phyloP scores from a whole-genome alignment of 2,329 filamentous ascomycete species.

The Phialocephala sp. region DNA sequence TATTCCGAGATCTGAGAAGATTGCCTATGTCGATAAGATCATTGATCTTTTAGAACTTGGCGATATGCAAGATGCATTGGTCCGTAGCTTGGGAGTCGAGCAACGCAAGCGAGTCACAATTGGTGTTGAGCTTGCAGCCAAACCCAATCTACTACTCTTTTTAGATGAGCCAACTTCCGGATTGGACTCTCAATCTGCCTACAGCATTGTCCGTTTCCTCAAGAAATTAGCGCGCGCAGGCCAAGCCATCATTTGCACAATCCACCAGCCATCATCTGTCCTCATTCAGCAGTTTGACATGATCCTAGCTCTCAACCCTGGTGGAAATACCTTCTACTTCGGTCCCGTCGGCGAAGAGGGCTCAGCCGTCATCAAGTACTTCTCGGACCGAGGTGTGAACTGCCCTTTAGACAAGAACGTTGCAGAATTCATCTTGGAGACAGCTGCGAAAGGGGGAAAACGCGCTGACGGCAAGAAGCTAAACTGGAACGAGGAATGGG shows the following conservation, averaged over 20 bases:
- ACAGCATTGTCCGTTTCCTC: constrained; percentile 70
- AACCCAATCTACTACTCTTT: constrained; percentile 71
- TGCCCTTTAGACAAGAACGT: constrained; percentile 72
- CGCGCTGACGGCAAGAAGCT: constrained; percentile 59
- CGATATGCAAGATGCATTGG: constrained; percentile 70
- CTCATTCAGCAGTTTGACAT: constrained; percentile 77
- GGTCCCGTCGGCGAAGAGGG: constrained; percentile 73
- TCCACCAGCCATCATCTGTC: constrained; percentile 73
- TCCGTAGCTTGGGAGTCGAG: constrained; percentile 64
- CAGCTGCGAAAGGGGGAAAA: constrained; percentile 62
- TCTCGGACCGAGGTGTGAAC: constrained; percentile 66
- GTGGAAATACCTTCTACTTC: constrained; percentile 75
- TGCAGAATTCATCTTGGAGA: constrained; percentile 70
- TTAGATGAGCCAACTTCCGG: constrained; percentile 75
- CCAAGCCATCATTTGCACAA: constrained; percentile 76
- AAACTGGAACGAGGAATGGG: constrained; percentile 80
- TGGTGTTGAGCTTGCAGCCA: constrained; percentile 74
- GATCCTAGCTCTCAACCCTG: constrained; percentile 71
- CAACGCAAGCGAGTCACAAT: constrained; percentile 75
- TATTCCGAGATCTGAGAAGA: constrained; percentile 63
- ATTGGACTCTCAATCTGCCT: constrained; percentile 72
- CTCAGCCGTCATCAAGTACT: constrained; percentile 69
- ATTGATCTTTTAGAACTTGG: constrained; percentile 69
- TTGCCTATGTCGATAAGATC: constrained; percentile 70
- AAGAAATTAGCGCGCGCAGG: constrained; percentile 70